Base-by-base conservation (phyloP, 768 basidiomycete genomes). In the Galerina sulciceps region DNA sequence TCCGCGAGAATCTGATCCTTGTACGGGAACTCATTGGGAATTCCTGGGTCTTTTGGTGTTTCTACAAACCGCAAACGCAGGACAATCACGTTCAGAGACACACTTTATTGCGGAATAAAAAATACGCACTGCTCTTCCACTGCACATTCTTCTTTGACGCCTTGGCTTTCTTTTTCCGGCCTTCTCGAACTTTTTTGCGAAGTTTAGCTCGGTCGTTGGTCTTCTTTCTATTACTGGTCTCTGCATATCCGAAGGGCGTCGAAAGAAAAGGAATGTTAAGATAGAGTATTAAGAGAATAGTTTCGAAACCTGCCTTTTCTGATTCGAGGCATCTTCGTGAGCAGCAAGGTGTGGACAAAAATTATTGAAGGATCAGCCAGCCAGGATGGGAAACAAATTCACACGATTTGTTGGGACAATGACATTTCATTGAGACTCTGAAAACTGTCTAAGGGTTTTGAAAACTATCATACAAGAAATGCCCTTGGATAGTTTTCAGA, bases 1-100 rank as follows among this genome's bases (percentile, higher is more conserved):
- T 98, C 95, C 4, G 94, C 95, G 26, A 98, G 78, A 62, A 98
- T 90, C 73, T 94, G 88, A 67, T 96, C 95, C 75, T 96, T 98
- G 81, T 89, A 95, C 4, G 93, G 94, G 76, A 94, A 94, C 58
- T 86, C 88, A 74, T 91, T 96, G 6, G 95, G 95, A 63, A 97
- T 94, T 44, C 95, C 95, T 31, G 91, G 93, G 72, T 98, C 95
- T 72, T 93, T 95, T 67, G 85, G 82, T 60, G 88, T 85, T 73
- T 91, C 91, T 91, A 17, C n/a, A 43, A 50, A 36, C 10, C 20
- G 11, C 42, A 15, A 18, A 40, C 55, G 23, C 61, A 34, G 6
- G 1, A 18, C 10, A 45, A 49, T n/a, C 22, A 23, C 22, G 26
- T 5, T 31, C 8, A 31, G 26, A 31, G 8, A 31, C 38, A 43